Percentiles rank a stretch among this genome's conserved stretches.
Conservation (phyloP, 331 rosid genomes). For the Rosa hybrid region DNA sequence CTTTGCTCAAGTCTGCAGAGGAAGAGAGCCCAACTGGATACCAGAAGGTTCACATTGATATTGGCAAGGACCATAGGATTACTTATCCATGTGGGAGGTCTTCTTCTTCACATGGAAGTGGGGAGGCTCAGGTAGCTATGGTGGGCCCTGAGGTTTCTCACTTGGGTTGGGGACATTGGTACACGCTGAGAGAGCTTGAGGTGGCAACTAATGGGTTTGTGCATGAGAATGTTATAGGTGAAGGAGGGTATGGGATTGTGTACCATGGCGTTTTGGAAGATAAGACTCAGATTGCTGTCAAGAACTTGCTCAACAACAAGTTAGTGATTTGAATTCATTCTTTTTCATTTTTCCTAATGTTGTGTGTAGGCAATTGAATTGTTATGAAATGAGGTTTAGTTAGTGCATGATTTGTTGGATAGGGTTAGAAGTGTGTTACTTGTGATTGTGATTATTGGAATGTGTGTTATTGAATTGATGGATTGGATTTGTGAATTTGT, state of each 20-base stretch:
- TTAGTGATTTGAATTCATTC: constrained; percentile 5
- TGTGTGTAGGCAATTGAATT: background rate
- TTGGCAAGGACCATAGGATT: constrained; percentile 75
- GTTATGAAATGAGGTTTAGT: background rate
- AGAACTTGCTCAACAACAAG: constrained; percentile 87
- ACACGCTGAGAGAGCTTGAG: constrained; percentile 81
- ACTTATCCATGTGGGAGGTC: constrained; percentile 63
- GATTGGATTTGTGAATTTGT: background rate
- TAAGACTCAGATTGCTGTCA: constrained; percentile 64
- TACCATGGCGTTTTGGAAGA: constrained; percentile 73
- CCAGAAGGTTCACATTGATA: constrained; percentile 60
- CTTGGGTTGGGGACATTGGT: constrained; percentile 96
- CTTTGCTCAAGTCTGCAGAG: constrained; percentile 44
- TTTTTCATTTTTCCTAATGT: background rate
- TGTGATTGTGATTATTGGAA: background rate
- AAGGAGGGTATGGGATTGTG: constrained; percentile 91
- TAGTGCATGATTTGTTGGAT: background rate
- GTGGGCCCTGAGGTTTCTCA: constrained; percentile 83
- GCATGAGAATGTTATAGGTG: constrained; percentile 72
- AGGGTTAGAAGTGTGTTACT: background rate
- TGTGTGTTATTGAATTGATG: background rate
- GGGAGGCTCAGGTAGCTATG: constrained; percentile 51
- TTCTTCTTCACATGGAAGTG: constrained; percentile 45
- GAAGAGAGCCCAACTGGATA: constrained; percentile 47
- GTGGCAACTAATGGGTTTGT: constrained; percentile 66